phyloP scores from a whole-genome alignment of 306 rosid species.

The Hylodesmum podocarpum region DNA sequence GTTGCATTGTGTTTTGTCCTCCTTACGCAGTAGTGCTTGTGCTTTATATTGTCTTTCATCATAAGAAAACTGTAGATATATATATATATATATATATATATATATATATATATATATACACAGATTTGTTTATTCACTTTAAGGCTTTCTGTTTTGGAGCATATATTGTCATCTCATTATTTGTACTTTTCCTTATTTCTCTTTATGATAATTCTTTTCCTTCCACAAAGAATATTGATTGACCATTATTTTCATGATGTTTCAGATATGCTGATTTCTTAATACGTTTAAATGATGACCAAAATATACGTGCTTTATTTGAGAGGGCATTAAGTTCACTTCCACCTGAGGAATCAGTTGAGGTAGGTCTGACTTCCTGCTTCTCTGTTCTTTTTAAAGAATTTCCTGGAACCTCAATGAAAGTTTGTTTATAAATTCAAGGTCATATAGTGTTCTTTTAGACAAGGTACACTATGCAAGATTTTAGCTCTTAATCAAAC shows the following conservation, averaged over 20 bases:
- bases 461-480: neutral
- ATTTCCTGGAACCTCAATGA: neutral
- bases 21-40: too few species aligned
- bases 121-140: neutral
- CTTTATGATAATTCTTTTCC: neutral
- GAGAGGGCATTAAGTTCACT: slow-evolving; percentile 91
- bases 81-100: too few species aligned
- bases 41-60: too few species aligned
- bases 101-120: neutral
- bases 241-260: slow-evolving; percentile 26
- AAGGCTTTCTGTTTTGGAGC: neutral
- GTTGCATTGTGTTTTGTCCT: too few species aligned
- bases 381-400: slow-evolving; percentile 8
- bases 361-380: slow-evolving; percentile 50
- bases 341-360: slow-evolving; percentile 74
- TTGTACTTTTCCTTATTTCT: slow-evolving; percentile 7
- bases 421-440: neutral
- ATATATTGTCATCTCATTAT: neutral
- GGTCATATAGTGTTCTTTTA: neutral
- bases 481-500: slow-evolving; percentile 3
- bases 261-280: slow-evolving; percentile 94
- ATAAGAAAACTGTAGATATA: too few species aligned
- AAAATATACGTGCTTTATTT: slow-evolving; percentile 92
- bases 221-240: neutral
- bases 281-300: slow-evolving; percentile 90